Evolutionary conservation across 176 grass and related monocot genomes (phyloP).

Genomic region (Triticum turgidum): DNA sequence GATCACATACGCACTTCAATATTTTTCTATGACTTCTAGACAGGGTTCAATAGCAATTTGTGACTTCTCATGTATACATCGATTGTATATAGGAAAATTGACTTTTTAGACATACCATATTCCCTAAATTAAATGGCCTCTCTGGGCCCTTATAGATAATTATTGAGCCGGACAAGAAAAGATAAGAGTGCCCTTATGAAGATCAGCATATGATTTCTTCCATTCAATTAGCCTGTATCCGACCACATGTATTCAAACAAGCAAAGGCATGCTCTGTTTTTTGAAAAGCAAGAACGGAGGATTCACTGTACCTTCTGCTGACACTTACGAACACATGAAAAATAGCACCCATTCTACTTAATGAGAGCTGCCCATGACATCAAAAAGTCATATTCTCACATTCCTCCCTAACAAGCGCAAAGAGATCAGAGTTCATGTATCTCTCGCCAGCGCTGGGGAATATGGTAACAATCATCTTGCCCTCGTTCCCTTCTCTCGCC

Average conservation of each 20-base stretch:
- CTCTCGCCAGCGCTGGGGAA: slow-evolving; percentile 62
- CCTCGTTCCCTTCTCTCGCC: slow-evolving; percentile 48
- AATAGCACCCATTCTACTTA: not conserved
- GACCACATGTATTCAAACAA: not conserved
- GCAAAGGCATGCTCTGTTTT: not conserved
- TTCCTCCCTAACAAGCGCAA: slow-evolving; percentile 58
- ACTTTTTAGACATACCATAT: not conserved
- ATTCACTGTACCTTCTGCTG: not conserved
- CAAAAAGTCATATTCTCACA: slow-evolving; percentile 66
- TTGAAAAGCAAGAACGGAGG: too few species aligned
- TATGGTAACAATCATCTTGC: slow-evolving; percentile 79
- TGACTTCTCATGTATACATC: not conserved
- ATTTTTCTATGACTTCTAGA: not conserved
- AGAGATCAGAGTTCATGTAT: slow-evolving; percentile 65
- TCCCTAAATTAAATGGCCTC: not conserved
- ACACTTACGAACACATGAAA: not conserved
- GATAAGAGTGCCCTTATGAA: not conserved
- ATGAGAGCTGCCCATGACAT: slow-evolving; percentile 1
- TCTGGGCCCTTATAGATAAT: not conserved
- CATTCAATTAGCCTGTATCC: not conserved
- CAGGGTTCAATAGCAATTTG: not conserved
- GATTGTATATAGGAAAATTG: not conserved
- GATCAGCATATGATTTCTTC: not conserved
- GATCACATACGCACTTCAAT: not conserved
- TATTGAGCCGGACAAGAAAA: not conserved